Percentiles rank a stretch among this genome's conserved stretches.
phyloP scores from a whole-genome alignment of 805 yeast species.

The Nakazawaea pomicola region DNA sequence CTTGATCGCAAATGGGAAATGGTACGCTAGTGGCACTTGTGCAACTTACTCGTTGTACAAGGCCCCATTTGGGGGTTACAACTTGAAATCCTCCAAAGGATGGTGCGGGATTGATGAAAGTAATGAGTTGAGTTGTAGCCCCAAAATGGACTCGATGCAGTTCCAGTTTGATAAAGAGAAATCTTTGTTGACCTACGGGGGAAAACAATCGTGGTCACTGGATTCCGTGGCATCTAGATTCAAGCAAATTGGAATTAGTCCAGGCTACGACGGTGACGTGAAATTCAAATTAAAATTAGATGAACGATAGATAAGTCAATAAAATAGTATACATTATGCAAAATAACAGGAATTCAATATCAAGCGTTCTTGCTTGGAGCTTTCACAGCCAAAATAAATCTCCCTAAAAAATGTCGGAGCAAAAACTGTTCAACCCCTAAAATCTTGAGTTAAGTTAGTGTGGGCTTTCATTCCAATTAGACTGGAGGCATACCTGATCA shows the following conservation, averaged over 20 bases:
- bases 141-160: slow-evolving; percentile 40
- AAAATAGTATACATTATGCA: too few species aligned
- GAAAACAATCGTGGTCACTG: slow-evolving; percentile 58
- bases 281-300: slow-evolving; percentile 10
- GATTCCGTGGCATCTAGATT: slow-evolving; percentile 35
- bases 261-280: slow-evolving; percentile 34
- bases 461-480: too few species aligned
- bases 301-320: neutral
- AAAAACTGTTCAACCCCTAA: too few species aligned
- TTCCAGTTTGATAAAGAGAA: slow-evolving; percentile 48
- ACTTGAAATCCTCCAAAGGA: slow-evolving; percentile 66
- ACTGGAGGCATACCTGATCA: slow-evolving; percentile 9
- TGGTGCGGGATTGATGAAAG: slow-evolving; percentile 49
- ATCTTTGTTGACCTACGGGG: slow-evolving; percentile 54
- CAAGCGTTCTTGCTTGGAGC: too few species aligned
- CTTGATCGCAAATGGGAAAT: slow-evolving; percentile 78
- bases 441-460: too few species aligned
- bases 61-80: slow-evolving; percentile 69
- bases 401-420: too few species aligned
- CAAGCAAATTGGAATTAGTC: slow-evolving; percentile 43
- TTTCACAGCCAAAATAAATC: too few species aligned
- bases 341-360: too few species aligned
- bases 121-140: slow-evolving; percentile 26
- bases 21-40: slow-evolving; percentile 81
- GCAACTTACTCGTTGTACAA: slow-evolving; percentile 63